phyloP scores from a whole-genome alignment of 1,139 yeast genomes.

The Saccharomyces hybrid region DNA sequence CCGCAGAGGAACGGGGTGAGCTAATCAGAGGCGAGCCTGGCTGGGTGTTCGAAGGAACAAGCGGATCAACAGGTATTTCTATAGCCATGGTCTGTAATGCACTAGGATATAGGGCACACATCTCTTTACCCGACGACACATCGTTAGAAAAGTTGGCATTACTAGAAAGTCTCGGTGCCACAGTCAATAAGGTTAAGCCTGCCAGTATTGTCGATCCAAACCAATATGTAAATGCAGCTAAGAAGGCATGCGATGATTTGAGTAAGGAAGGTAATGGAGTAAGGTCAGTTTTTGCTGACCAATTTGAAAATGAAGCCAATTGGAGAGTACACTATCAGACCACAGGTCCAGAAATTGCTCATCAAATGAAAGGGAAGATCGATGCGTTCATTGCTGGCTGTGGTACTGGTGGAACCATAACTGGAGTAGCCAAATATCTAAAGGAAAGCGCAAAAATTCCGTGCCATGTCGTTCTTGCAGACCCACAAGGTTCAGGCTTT shows the following conservation, averaged over 20 bases:
- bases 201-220: conserved; percentile 91
- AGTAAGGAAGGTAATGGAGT: conserved; percentile 37
- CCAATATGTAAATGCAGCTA: conserved; percentile 87
- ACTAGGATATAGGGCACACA: conserved; percentile 81
- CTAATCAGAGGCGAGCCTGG: conserved; percentile 47
- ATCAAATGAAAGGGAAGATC: conserved; percentile 54
- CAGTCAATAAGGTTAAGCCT: conserved; percentile 81
- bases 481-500: conserved; percentile 93
- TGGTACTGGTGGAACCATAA: conserved; percentile 51
- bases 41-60: conserved; percentile 78
- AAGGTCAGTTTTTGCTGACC: conserved; percentile 70
- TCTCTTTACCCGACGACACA: conserved; percentile 93
- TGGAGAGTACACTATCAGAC: conserved; percentile 77
- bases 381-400: conserved; percentile 75
- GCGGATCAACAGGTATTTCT: conserved; percentile 94
- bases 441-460: conserved; percentile 41
- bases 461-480: conserved; percentile 59
- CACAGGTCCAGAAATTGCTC: conserved; percentile 86
- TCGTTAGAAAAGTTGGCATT: conserved; percentile 72
- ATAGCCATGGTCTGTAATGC: conserved; percentile 84
- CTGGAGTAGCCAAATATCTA: conserved; percentile 69
- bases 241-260: conserved; percentile 51
- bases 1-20: conserved; percentile 54
- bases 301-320: conserved; percentile 85
- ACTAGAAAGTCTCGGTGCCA: conserved; percentile 70